These are phyloP conservation scores for Pichia sp. DNA, from an alignment of 1,139 yeast genomes.

Conservation along the genomic window DNA sequence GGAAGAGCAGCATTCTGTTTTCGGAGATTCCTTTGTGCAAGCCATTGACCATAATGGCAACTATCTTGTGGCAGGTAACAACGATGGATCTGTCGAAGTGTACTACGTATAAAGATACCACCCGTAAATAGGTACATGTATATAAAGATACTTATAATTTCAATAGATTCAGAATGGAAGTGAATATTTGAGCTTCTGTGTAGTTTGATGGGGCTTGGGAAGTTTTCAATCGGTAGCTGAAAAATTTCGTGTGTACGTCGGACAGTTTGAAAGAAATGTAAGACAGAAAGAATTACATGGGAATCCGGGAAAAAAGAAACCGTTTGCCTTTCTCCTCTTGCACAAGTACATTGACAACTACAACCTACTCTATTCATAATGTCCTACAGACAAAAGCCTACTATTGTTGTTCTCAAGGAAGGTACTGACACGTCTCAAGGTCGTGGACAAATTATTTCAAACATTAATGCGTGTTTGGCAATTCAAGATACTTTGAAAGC, in stretches of 20 bases:
- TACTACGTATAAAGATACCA: conserved; percentile 39
- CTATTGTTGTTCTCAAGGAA: conserved; percentile 93
- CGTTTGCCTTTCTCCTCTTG: not conserved
- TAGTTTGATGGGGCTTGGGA: no score
- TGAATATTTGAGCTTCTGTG: no score
- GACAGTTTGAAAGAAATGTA: no score
- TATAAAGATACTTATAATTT: no score
- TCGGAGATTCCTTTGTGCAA: conserved; percentile 29
- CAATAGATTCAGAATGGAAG: no score
- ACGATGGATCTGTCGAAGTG: conserved; percentile 49
- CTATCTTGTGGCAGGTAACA: conserved; percentile 55
- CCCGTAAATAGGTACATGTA: not conserved
- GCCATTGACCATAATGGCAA: conserved; percentile 48
- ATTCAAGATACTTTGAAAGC: conserved; percentile 93
- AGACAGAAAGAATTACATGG: no score
- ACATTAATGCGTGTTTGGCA: conserved; percentile 94
- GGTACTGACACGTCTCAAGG: conserved; percentile 98
- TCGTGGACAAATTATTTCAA: conserved; percentile 86
- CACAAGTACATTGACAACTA: not conserved
- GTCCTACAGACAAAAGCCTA: conserved; percentile 93
- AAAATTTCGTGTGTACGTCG: no score
- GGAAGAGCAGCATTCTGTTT: conserved; percentile 43
- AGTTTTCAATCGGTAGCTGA: not conserved
- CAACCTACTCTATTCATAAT: conserved; percentile 30
- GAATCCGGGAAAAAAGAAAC: no score